phyloP scores from a whole-genome alignment of 805 yeast genomes.

The Spathaspora passalidarum region DNA sequence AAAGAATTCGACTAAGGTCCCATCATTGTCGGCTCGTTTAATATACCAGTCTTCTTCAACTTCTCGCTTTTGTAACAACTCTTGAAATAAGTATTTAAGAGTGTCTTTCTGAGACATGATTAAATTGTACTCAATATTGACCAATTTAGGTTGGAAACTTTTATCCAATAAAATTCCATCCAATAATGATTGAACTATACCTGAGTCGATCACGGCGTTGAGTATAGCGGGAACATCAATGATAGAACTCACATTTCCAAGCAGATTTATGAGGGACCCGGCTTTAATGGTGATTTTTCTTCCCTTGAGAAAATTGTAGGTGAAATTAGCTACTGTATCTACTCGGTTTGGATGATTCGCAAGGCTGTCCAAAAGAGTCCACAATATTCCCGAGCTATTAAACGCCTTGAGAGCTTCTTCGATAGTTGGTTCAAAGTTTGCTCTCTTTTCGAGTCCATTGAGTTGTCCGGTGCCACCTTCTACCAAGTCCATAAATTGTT shows the following conservation, averaged over 20 bases:
- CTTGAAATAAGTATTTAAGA: slow-evolving; percentile 19
- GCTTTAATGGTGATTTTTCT: slow-evolving; percentile 5
- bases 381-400: slow-evolving; percentile 33
- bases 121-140: slow-evolving; percentile 27
- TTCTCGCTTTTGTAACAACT: slow-evolving; percentile 20
- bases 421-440: slow-evolving; percentile 18
- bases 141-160: slow-evolving; percentile 28
- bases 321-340: slow-evolving; percentile 26
- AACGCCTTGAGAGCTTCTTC: slow-evolving; percentile 21
- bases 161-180: slow-evolving; percentile 39
- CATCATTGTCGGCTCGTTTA: slow-evolving; percentile 5
- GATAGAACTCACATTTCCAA: slow-evolving; percentile 1
- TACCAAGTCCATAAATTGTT: slow-evolving; percentile 7
- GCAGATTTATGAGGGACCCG: slow-evolving; percentile 4
- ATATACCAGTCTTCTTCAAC: not conserved
- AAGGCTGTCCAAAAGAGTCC: slow-evolving; percentile 31
- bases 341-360: slow-evolving; percentile 29
- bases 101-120: slow-evolving; percentile 28
- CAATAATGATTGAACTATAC: slow-evolving; percentile 28
- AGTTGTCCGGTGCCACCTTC: not conserved
- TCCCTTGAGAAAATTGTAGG: slow-evolving; percentile 19
- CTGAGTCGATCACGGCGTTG: slow-evolving; percentile 27
- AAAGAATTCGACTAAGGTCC: slow-evolving; percentile 24
- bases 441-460: slow-evolving; percentile 4
- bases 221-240: slow-evolving; percentile 22